phyloP scores from a whole-genome alignment of 768 basidiomycete species.

The Suillus subalutaceus region DNA sequence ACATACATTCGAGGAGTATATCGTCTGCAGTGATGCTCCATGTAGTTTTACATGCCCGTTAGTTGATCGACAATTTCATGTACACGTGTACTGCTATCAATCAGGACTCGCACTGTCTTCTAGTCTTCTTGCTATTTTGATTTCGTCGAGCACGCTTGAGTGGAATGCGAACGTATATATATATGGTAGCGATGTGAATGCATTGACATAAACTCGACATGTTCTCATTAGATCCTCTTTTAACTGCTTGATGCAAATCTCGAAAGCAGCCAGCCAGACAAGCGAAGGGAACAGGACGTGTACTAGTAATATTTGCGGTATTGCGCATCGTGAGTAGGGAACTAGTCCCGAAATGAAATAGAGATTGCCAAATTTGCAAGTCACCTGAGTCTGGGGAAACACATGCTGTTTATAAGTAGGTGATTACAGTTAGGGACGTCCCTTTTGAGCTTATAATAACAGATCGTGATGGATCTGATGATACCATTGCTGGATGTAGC shows the following conservation, averaged over 20 bases:
- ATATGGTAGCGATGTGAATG: no score
- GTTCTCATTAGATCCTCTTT: no score
- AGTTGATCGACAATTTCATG: background rate
- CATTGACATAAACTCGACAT: no score
- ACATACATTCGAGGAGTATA: constrained; percentile 7
- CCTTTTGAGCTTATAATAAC: background rate
- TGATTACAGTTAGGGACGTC: background rate
- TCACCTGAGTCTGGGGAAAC: constrained; percentile 4
- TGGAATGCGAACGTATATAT: background rate
- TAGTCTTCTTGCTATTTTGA: background rate
- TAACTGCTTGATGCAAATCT: no score
- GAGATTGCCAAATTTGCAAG: background rate
- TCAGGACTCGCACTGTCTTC: background rate
- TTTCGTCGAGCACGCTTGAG: background rate
- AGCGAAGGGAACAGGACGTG: no score
- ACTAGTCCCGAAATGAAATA: constrained; percentile 6
- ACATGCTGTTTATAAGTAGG: background rate
- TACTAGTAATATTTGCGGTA: no score
- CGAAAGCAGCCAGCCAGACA: no score
- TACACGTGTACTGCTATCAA: background rate
- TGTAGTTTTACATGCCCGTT: constrained; percentile 4
- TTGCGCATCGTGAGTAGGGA: no score
- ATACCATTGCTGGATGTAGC: background rate
- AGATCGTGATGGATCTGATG: background rate
- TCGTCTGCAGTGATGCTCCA: constrained; percentile 1